These are phyloP conservation scores for Hemerocallis citrina DNA, from an alignment of 106 monocot genomes.

Conservation along the genomic window DNA sequence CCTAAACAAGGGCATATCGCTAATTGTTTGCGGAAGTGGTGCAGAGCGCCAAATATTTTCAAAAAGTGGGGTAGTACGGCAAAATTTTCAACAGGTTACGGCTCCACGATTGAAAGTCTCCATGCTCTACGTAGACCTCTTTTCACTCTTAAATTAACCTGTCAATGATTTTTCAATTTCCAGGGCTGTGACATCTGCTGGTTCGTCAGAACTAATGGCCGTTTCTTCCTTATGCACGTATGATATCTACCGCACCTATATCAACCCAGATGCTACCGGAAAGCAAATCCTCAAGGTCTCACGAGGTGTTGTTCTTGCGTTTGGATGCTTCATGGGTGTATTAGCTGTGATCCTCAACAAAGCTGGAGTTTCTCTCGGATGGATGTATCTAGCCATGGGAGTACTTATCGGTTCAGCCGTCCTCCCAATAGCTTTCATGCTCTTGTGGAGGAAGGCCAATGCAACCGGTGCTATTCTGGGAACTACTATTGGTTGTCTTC, in stretches of 20 bases:
- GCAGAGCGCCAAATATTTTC: too few species aligned
- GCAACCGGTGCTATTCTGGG: slow-evolving; percentile 72
- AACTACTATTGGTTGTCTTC: slow-evolving; percentile 51
- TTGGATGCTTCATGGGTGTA: slow-evolving; percentile 95
- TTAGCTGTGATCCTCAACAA: slow-evolving; percentile 80
- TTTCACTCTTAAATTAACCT: background rate
- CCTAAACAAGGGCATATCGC: too few species aligned
- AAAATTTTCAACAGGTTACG: too few species aligned
- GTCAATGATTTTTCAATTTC: background rate
- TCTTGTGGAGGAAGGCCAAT: slow-evolving; percentile 91
- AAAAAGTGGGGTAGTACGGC: too few species aligned
- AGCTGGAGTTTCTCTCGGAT: slow-evolving; percentile 85
- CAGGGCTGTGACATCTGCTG: slow-evolving; percentile 99
- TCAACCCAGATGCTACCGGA: slow-evolving; percentile 90
- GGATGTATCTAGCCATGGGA: slow-evolving; percentile 99
- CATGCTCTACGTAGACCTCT: background rate
- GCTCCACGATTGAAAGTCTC: too few species aligned
- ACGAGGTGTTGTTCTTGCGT: slow-evolving; percentile 52
- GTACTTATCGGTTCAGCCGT: slow-evolving; percentile 90
- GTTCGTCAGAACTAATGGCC: slow-evolving; percentile 87
- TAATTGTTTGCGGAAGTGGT: too few species aligned
- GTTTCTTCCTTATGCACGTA: slow-evolving; percentile 97
- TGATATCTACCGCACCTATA: slow-evolving; percentile 89
- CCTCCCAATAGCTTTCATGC: slow-evolving; percentile 84
- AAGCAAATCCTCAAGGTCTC: slow-evolving; percentile 90